Conservation (phyloP, 192 early-diverging fungal genomes). For the Podila epicladia region DNA sequence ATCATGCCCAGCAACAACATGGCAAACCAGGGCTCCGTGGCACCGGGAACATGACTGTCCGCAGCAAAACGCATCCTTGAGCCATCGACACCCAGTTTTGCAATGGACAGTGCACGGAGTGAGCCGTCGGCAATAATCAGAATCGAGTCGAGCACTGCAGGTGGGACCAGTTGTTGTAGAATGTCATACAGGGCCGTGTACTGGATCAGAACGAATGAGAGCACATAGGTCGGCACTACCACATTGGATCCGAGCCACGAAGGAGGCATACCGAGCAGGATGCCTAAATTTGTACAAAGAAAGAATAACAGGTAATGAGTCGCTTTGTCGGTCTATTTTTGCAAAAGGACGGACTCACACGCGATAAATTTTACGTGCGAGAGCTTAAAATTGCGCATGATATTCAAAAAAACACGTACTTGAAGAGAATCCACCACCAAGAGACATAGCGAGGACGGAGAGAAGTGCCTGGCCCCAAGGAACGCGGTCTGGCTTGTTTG, state of each 20-base stretch:
- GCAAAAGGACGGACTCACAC: not conserved
- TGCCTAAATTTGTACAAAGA: conserved; percentile 13
- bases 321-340: not conserved
- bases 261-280: conserved; percentile 49
- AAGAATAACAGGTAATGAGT: not conserved
- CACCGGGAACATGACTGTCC: conserved; percentile 19
- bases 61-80: conserved; percentile 49
- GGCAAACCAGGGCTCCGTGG: conserved; percentile 41
- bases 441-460: conserved; percentile 40
- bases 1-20: conserved; percentile 41
- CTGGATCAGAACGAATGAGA: conserved; percentile 42
- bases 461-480: conserved; percentile 34
- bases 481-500: conserved; percentile 6
- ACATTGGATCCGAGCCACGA: conserved; percentile 52
- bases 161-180: conserved; percentile 23
- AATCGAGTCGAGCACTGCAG: conserved; percentile 25
- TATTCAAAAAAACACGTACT: conserved; percentile 17
- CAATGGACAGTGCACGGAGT: conserved; percentile 34
- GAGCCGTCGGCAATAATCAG: conserved; percentile 35
- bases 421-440: conserved; percentile 39
- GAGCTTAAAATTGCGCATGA: not conserved
- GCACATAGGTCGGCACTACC: conserved; percentile 35
- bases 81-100: conserved; percentile 43
- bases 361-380: not conserved
- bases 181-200: conserved; percentile 40